Base-by-base conservation (phyloP, 2,329 filamentous ascomycete species). In the Sporothrix dimorphospora region DNA sequence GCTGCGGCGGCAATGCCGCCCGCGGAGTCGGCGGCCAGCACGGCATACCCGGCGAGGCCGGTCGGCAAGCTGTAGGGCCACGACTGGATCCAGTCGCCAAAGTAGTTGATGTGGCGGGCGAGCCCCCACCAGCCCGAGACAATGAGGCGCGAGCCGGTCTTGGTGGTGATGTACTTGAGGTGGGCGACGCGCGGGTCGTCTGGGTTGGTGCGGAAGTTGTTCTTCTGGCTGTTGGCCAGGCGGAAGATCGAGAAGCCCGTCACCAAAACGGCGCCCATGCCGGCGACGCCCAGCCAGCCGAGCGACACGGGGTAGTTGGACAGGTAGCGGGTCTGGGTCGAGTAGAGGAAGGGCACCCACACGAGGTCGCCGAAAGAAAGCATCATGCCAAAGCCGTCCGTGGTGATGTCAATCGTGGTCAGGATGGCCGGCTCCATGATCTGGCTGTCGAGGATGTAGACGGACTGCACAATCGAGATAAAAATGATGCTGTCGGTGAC, bases 331-430 rank as follows among this genome's bases (percentile, higher is more conserved):
- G 91, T 90, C 81, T 97, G 94, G 47, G 93, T 85, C 21, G 90
- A 92, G 85, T 97, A 98, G 72, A 93, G 86, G 80, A 97, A 97
- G 0, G 95, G 95, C 2, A 98, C 88, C 95, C 95, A 98, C 74
- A 92, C 92, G 6, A 98, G 86, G 78, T 98, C 95, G 71, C 94
- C 95, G 79, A 98, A 98, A 1, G 93, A 86, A 45, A 98, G 87
- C 95, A 98, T 98, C 84, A 94, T 94, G 70, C 95, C 95, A 77
- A 98, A 97, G 6, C 95, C 95, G 77, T 98, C 95, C 55, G 90
- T 93, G 69, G 91, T 97, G 76, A 98, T 92, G 79, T 98, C 95
- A 83, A 98, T 98, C 42, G 94, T 98, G 1, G 94, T 98, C 75
- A 98, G 84, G 74, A 98, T 92, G 1, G 94, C 92, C 0, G 92